These are phyloP conservation scores for Talaromyces adpressus DNA, from an alignment of 495 filamentous ascomycete genomes.

Conservation along the genomic window DNA sequence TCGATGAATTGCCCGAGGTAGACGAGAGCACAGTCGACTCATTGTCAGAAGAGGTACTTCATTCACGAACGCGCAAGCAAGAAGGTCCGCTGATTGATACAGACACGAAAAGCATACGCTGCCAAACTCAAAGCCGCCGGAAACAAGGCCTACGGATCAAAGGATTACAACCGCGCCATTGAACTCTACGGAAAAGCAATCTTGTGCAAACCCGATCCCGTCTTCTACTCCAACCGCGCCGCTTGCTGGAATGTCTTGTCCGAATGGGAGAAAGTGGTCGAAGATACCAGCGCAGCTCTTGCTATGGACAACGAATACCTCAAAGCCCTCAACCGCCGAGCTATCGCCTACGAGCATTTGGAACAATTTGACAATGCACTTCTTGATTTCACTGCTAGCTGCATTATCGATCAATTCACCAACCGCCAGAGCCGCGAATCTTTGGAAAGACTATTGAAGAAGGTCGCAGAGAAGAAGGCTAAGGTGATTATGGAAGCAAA, in stretches of 20 bases:
- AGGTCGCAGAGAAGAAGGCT: slow-evolving; percentile 89
- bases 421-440: slow-evolving; percentile 82
- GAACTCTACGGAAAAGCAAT: slow-evolving; percentile 93
- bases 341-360: slow-evolving; percentile 91
- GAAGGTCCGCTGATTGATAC: slow-evolving; percentile 13
- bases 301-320: slow-evolving; percentile 90
- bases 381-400: slow-evolving; percentile 95
- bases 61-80: slow-evolving; percentile 3
- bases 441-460: slow-evolving; percentile 91
- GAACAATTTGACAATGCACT: slow-evolving; percentile 88
- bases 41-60: slow-evolving; percentile 59
- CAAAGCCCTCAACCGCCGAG: slow-evolving; percentile 93
- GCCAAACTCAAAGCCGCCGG: slow-evolving; percentile 88
- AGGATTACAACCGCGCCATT: slow-evolving; percentile 87
- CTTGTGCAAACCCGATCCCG: slow-evolving; percentile 91
- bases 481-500: slow-evolving; percentile 74
- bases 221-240: slow-evolving; percentile 97
- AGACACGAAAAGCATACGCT: slow-evolving; percentile 69
- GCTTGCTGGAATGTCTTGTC: slow-evolving; percentile 92
- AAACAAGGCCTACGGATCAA: slow-evolving; percentile 91
- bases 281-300: slow-evolving; percentile 92
- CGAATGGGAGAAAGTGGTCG: slow-evolving; percentile 93
- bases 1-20: slow-evolving; percentile 79
- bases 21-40: slow-evolving; percentile 66
- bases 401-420: slow-evolving; percentile 94